Evolutionary conservation across 2,329 filamentous ascomycete species (phyloP).

Genomic region (Aphanocladium album): DNA sequence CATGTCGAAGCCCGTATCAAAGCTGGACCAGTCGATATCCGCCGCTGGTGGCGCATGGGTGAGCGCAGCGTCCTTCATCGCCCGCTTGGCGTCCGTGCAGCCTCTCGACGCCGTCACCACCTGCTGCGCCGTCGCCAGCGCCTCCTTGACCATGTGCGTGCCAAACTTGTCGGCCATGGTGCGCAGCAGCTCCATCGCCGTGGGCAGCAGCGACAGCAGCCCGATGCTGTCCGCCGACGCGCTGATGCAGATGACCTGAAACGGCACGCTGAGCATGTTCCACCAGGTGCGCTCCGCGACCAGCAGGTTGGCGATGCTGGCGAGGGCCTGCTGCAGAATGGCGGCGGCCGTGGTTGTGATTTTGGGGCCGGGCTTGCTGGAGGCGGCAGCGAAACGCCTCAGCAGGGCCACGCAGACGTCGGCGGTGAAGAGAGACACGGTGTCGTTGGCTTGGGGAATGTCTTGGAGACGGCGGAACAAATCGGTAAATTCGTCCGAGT

Average conservation of each 20-base stretch:
- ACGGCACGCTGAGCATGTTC: conserved; percentile 16
- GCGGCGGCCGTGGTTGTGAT: not conserved
- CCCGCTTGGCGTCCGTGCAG: not conserved
- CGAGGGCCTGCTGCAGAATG: conserved; percentile 7
- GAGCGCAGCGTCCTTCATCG: conserved; percentile 4
- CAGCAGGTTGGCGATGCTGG: not conserved
- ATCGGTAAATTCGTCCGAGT: not conserved
- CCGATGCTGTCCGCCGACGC: conserved; percentile 11
- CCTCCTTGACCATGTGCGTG: conserved; percentile 16
- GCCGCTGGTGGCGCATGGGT: not conserved
- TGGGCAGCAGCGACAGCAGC: conserved; percentile 11
- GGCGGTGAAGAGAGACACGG: conserved; percentile 11
- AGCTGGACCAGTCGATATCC: not conserved
- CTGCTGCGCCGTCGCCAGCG: conserved; percentile 14
- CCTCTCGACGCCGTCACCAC: not conserved
- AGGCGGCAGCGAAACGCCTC: conserved; percentile 1
- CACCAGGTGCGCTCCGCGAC: conserved; percentile 12
- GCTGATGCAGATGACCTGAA: conserved; percentile 15
- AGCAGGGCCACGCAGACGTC: conserved; percentile 15
- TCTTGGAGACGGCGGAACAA: not conserved
- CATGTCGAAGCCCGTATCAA: not conserved
- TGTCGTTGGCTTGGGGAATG: not conserved
- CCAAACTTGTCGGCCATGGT: conserved; percentile 9
- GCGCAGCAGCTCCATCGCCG: conserved; percentile 10
- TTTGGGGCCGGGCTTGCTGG: not conserved